Evolutionary conservation across 805 yeast species (phyloP).

Genomic region (Ogataea methylovora): DNA sequence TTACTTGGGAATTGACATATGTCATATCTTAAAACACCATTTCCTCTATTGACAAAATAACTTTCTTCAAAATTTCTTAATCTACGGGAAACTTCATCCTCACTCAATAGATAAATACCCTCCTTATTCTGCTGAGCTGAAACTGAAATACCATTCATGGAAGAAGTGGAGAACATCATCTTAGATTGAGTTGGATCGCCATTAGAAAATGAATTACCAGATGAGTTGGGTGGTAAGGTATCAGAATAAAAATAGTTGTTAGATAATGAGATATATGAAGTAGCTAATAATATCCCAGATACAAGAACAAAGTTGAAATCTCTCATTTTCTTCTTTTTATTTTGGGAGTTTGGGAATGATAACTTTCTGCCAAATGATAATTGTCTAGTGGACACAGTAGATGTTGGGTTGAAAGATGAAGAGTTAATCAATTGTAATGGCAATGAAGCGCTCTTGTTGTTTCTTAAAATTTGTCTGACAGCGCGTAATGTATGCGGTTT

Average conservation of each 20-base stretch:
- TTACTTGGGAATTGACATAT: slow-evolving; percentile 85
- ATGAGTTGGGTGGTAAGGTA: slow-evolving; percentile 14
- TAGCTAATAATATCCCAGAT: slow-evolving; percentile 25
- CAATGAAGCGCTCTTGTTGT: background rate
- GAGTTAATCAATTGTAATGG: background rate
- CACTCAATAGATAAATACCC: slow-evolving; percentile 50
- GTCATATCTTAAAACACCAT: slow-evolving; percentile 85
- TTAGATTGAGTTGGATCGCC: slow-evolving; percentile 4
- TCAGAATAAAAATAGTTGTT: slow-evolving; percentile 22
- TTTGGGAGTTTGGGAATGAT: background rate
- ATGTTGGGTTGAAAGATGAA: no score
- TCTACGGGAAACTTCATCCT: slow-evolving; percentile 62
- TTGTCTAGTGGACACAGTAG: no score
- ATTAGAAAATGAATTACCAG: slow-evolving; percentile 3
- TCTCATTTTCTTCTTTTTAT: slow-evolving; percentile 19
- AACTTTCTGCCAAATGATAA: background rate
- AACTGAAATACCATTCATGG: slow-evolving; percentile 34
- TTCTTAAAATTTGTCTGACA: slow-evolving; percentile 1
- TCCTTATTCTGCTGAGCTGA: slow-evolving; percentile 36
- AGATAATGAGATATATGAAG: slow-evolving; percentile 24
- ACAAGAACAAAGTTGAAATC: slow-evolving; percentile 23
- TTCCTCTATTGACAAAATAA: slow-evolving; percentile 70
- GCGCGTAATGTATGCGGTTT: slow-evolving; percentile 2
- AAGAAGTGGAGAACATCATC: slow-evolving; percentile 32
- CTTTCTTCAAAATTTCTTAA: slow-evolving; percentile 75